phyloP scores from a whole-genome alignment of 495 filamentous ascomycete genomes.

The Aspergillus kassunensis region DNA sequence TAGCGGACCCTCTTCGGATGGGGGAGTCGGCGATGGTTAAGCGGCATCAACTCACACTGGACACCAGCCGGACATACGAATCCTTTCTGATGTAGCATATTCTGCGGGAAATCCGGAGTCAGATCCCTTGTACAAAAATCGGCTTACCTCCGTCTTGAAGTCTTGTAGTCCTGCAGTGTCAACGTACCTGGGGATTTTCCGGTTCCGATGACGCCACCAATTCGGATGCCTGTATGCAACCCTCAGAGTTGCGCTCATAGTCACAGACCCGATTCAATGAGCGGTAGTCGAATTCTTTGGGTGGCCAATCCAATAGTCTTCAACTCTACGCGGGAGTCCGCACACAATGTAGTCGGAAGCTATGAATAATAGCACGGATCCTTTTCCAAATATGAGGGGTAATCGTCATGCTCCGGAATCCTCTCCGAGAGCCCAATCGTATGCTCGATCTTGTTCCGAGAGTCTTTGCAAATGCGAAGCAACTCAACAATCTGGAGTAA shows the following conservation, averaged over 20 bases:
- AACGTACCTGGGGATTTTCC: not conserved
- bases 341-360: not conserved
- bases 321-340: no score
- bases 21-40: conserved; percentile 6
- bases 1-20: conserved; percentile 18
- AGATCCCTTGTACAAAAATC: not conserved
- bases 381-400: not conserved
- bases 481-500: no score
- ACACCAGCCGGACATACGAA: no score
- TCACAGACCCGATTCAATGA: no score
- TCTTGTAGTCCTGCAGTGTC: not conserved
- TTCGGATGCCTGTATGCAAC: not conserved
- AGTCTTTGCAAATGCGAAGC: no score
- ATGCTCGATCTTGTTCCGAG: not conserved
- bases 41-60: not conserved
- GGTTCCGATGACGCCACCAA: not conserved
- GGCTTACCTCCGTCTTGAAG: not conserved
- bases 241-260: no score
- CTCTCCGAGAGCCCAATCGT: not conserved
- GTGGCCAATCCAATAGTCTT: no score
- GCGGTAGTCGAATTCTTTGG: no score
- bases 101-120: not conserved
- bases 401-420: not conserved
- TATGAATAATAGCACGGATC: not conserved
- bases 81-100: not conserved